Percentiles rank a stretch among this genome's conserved stretches.
These are phyloP conservation scores for Lippia alba DNA, from an alignment of 305 asterid species.

Conservation along the genomic window DNA sequence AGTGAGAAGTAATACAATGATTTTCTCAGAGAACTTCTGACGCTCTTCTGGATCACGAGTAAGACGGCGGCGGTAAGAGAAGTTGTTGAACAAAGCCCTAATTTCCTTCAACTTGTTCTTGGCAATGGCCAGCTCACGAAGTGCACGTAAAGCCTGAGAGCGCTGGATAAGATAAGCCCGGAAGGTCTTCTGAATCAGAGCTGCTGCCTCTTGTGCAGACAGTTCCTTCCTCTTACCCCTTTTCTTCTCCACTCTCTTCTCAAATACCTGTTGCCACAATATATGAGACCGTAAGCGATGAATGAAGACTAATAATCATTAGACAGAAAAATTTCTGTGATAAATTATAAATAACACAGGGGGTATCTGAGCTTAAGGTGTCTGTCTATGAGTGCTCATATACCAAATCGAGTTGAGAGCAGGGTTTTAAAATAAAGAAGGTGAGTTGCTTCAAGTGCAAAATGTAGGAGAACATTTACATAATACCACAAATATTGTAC, in stretches of 20 bases:
- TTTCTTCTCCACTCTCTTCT: slow-evolving; percentile 71
- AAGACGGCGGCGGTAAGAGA: slow-evolving; percentile 83
- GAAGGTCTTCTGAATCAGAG: slow-evolving; percentile 72
- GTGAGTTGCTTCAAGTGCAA: no score
- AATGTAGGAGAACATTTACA: not conserved
- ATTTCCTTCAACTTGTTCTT: slow-evolving; percentile 90
- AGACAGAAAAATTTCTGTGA: not conserved
- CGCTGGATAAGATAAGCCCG: slow-evolving; percentile 79
- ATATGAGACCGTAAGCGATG: not conserved
- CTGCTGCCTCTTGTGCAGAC: slow-evolving; percentile 72
- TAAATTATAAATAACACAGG: not conserved
- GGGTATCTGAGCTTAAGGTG: slow-evolving; percentile 6
- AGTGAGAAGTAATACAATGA: slow-evolving; percentile 89
- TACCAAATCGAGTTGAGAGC: not conserved
- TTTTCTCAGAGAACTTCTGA: slow-evolving; percentile 88
- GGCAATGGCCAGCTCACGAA: slow-evolving; percentile 92
- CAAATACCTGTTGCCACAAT: slow-evolving; percentile 60
- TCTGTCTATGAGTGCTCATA: not conserved
- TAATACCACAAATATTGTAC: not conserved
- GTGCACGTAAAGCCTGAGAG: slow-evolving; percentile 88
- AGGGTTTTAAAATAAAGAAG: no score
- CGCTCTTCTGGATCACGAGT: slow-evolving; percentile 80
- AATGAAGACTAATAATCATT: slow-evolving; percentile 6
- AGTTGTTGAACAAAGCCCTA: slow-evolving; percentile 85
- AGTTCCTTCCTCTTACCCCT: slow-evolving; percentile 82